These are phyloP conservation scores for Neopestalotiopsis sp. DNA, from an alignment of 2,329 filamentous ascomycete species.

Conservation along the genomic window DNA sequence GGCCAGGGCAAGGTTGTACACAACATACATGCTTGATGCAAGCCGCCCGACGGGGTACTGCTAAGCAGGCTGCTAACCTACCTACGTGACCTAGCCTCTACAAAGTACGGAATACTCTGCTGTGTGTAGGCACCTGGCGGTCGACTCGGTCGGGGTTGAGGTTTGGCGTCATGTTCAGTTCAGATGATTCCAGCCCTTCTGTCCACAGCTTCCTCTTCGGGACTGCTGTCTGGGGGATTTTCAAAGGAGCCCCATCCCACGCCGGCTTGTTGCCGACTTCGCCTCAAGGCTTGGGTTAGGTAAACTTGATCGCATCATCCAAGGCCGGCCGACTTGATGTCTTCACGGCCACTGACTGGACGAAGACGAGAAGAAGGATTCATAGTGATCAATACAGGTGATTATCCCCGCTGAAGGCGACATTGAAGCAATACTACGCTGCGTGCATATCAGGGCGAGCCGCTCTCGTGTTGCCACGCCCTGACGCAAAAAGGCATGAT, in stretches of 20 bases:
- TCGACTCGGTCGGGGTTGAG: background rate
- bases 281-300: background rate
- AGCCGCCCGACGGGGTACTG: background rate
- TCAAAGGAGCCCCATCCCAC: background rate
- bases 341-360: background rate
- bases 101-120: no score
- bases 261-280: background rate
- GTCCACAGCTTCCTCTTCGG: conserved; percentile 13
- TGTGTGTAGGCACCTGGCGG: background rate
- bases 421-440: conserved; percentile 15
- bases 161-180: conserved; percentile 7
- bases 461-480: background rate
- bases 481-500: background rate
- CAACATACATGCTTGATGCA: background rate
- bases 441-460: conserved; percentile 6
- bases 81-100: no score
- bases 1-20: background rate
- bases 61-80: background rate
- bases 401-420: conserved; percentile 12
- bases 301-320: background rate
- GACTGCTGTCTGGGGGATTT: background rate
- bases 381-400: background rate
- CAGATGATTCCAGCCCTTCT: background rate
- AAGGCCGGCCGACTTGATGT: background rate
- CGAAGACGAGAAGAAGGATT: background rate